Evolutionary conservation across 1,284 basidiomycete genomes (phyloP), one percentile per base, ranked within the genome.

Genomic region (Tylopilus sp.): DNA sequence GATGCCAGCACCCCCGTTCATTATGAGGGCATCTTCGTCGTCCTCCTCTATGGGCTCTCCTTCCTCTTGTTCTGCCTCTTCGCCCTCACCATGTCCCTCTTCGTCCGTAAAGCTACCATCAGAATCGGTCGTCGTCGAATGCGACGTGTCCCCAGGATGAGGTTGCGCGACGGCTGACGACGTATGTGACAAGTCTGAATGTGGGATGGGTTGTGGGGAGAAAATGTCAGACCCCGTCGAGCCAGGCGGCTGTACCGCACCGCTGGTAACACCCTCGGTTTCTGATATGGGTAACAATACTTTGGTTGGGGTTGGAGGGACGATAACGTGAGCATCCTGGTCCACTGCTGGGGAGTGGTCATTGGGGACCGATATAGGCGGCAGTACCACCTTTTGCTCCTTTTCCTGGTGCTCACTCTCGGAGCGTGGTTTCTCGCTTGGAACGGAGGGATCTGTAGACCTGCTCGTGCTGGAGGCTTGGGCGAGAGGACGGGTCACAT

Each of bases 1-100:
- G 50, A 92, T 90, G 6, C 91, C 90, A 46, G 85, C 83, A 3
- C 91, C 90, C 24, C 91, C 91, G 37, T 83, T 80, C 65, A 81
- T 75, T 52, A 93, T 91, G 51, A 93, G 73, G 44, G 82, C 68
- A 63, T 90, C 84, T 65, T 93, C 90, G 52, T 92, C 88, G 50
- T 88, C 87, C 44, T 80, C 77, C 40, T 77, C 74, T 39, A 75
- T 70, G n/a, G 74, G 75, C 49, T 77, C 79, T 18, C 76, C 77
- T 50, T 77, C 77, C 39, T 74, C 73, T 21, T 65, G 74, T 54
- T 66, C 70, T 50, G 61, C 63, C 50, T 69, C 70, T 48, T 73
- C 66, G 18, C 63, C 62, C 53, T 71, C 66, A 37, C 69, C 68
- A 38, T 68, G 72, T 40, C 59, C 67, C 50, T 75, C 73, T 24